Evolutionary conservation across 805 yeast species (phyloP).

Genomic region (Monosporozyma aquatica): DNA sequence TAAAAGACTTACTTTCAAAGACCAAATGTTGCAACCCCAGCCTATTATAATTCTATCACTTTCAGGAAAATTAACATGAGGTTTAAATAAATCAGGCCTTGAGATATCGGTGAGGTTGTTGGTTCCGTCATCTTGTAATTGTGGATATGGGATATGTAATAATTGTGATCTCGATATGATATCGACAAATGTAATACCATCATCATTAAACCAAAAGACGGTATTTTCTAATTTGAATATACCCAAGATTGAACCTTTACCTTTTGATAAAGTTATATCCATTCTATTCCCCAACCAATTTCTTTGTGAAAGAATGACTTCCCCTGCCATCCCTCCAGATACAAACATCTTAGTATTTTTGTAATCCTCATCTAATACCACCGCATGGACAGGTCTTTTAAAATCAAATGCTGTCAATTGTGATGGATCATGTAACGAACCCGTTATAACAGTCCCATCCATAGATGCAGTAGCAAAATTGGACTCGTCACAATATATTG

Average conservation of each 20-base stretch:
- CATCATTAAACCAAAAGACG: constrained; percentile 75
- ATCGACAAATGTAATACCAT: constrained; percentile 65
- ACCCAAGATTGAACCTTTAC: constrained; percentile 60
- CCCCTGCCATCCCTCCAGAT: constrained; percentile 87
- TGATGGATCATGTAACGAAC: constrained; percentile 45
- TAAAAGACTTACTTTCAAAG: constrained; percentile 37
- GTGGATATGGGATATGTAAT: constrained; percentile 38
- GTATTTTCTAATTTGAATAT: constrained; percentile 56
- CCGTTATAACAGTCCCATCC: constrained; percentile 87
- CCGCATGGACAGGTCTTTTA: constrained; percentile 81
- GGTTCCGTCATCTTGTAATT: not conserved
- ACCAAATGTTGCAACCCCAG: constrained; percentile 79
- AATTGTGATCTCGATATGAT: constrained; percentile 42
- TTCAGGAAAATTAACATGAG: constrained; percentile 60
- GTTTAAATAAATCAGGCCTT: constrained; percentile 77
- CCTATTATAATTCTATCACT: constrained; percentile 61
- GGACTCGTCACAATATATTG: constrained; percentile 62
- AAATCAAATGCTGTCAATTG: constrained; percentile 73
- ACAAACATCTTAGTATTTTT: constrained; percentile 53
- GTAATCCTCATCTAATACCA: constrained; percentile 69
- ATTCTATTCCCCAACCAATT: constrained; percentile 83
- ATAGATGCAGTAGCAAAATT: constrained; percentile 82
- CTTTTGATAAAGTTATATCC: constrained; percentile 55
- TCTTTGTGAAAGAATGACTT: constrained; percentile 60
- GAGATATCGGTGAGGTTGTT: constrained; percentile 32